phyloP scores from a whole-genome alignment of 2,329 filamentous ascomycete species.

The Emergomyces orientalis region DNA sequence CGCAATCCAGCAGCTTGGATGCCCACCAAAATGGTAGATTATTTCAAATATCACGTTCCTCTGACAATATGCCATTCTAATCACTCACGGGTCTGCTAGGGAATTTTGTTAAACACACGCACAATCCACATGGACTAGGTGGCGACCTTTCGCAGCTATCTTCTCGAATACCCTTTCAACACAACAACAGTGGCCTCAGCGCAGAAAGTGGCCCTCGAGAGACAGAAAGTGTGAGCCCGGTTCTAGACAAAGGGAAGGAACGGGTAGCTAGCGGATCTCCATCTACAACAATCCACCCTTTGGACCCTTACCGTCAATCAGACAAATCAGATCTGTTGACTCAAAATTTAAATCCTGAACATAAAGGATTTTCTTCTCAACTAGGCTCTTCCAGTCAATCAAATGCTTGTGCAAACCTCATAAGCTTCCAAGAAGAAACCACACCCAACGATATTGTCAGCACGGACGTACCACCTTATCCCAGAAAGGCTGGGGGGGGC shows the following conservation, averaged over 20 bases:
- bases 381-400: neutral
- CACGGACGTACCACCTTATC: neutral
- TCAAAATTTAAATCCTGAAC: neutral
- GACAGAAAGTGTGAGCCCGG: neutral
- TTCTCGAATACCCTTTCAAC: neutral
- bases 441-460: neutral
- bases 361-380: neutral
- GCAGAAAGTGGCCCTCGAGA: neutral
- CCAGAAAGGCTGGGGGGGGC: neutral
- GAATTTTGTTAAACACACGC: neutral
- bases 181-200: neutral
- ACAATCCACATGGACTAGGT: neutral
- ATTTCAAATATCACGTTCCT: neutral
- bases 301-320: neutral
- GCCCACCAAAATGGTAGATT: neutral
- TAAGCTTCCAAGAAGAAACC: neutral
- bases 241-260: neutral
- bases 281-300: neutral
- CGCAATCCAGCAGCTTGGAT: neutral
- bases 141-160: neutral
- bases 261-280: neutral
- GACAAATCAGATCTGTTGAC: neutral
- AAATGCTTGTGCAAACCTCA: conserved; percentile 1
- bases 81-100: neutral
- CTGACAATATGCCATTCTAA: neutral